Conservation (phyloP, 495 filamentous ascomycete genomes). For the Penicillium nucicola region DNA sequence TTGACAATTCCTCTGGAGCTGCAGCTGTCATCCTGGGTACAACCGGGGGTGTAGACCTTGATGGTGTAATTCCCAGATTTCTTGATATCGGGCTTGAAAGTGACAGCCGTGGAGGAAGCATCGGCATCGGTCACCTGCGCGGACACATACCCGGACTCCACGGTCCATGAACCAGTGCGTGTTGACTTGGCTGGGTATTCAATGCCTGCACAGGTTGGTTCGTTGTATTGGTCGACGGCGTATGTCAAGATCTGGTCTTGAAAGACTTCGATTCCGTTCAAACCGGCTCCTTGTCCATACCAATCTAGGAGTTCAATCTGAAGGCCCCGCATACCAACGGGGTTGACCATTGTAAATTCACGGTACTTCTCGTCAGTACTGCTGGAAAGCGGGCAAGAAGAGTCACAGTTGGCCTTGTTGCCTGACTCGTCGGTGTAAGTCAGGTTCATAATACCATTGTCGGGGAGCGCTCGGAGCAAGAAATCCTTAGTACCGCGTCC, state of each 20-base stretch:
- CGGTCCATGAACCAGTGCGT: slow-evolving; percentile 68
- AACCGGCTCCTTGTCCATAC: slow-evolving; percentile 82
- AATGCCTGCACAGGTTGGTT: slow-evolving; percentile 72
- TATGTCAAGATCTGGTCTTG: slow-evolving; percentile 80
- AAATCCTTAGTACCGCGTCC: slow-evolving; percentile 85
- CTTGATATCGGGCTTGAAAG: slow-evolving; percentile 80
- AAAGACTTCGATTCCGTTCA: slow-evolving; percentile 89
- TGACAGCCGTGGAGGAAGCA: slow-evolving; percentile 55
- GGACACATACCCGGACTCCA: slow-evolving; percentile 72
- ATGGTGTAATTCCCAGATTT: slow-evolving; percentile 89
- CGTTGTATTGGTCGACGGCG: slow-evolving; percentile 83
- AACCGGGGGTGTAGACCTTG: slow-evolving; percentile 87
- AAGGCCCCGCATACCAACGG: slow-evolving; percentile 84
- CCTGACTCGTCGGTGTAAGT: slow-evolving; percentile 77
- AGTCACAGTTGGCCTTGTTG: slow-evolving; percentile 66
- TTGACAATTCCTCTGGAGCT: slow-evolving; percentile 70
- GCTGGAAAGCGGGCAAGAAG: slow-evolving; percentile 72
- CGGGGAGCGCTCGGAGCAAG: slow-evolving; percentile 75
- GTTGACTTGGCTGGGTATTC: slow-evolving; percentile 62
- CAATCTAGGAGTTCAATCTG: slow-evolving; percentile 78
- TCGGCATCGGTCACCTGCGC: slow-evolving; percentile 57
- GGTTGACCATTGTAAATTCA: slow-evolving; percentile 88
- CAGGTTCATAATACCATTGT: slow-evolving; percentile 94
- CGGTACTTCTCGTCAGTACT: slow-evolving; percentile 63
- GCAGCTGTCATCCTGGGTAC: slow-evolving; percentile 75